Base-by-base conservation (phyloP, 805 yeast genomes). In the Spathaspora passalidarum region DNA sequence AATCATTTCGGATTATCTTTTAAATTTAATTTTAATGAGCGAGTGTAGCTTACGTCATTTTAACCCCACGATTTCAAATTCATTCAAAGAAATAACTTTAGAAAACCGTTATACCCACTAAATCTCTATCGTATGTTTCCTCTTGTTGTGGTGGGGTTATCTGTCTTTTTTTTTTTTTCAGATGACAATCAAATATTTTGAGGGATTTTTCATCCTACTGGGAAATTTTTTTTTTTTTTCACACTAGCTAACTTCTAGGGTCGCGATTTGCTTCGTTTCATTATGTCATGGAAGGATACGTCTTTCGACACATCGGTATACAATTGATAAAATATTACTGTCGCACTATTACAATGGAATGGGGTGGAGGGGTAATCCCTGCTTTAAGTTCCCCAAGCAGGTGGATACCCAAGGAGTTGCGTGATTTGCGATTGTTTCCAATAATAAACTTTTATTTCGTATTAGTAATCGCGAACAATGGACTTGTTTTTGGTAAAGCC, bases 181-280 rank as follows among this genome's bases (percentile, higher is more conserved):
- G 34, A 29, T 29, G 34, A 29, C 34, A 29, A 29, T 29, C 34
- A 29, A 29, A 29, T 29, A 29, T 29, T 29, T 29, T 29, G 34
- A 29, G 34, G 34, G 34, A 29, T 29, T 29, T 29, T 29, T n/a
- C 14, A 29, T 29, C 14, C 14, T 10, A 13, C 13, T 10, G 34
- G 34, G n/a, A 29, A 29, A 29, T 13, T 29, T 29, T 29, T 29
- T 29, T 29, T 29, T 10, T n/a, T n/a, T n/a, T n/a, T n/a, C n/a
- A n/a, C 34, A 29, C 34, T 29, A 29, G 13, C 4, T 10, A 13
- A 6, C 13, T 29, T 29, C n/a, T n/a, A 11, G 6, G 34, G 34
- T 9, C 14, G 14, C 4, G n/a, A 13, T 13, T 29, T 29, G 13
- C 14, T 14, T 29, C 16, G 6, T 8, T n/a, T 13, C 16, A 29